These are phyloP conservation scores for Lycium ferocissimum DNA, from an alignment of 257 asterid genomes.

Conservation along the genomic window DNA sequence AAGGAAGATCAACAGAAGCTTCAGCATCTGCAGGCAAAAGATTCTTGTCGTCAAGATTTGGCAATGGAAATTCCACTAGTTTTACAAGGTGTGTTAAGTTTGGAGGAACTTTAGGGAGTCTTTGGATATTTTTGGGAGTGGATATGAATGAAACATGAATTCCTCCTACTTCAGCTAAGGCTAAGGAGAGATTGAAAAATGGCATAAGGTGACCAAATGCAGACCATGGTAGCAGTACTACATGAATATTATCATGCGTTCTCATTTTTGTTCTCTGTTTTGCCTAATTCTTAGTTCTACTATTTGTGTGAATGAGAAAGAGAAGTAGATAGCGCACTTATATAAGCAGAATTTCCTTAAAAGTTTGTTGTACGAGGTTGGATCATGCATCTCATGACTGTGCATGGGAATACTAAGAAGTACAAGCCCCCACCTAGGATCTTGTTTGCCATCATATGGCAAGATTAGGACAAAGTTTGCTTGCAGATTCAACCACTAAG, in stretches of 20 bases:
- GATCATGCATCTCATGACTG: conserved; percentile 19
- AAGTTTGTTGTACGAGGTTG: conserved; percentile 23
- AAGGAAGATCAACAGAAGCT: conserved; percentile 43
- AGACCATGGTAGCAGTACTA: conserved; percentile 50
- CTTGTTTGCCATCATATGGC: conserved; percentile 6
- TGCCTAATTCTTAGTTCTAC: not conserved
- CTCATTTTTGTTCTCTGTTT: not conserved
- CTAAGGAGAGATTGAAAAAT: conserved; percentile 43
- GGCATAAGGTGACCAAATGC: conserved; percentile 55
- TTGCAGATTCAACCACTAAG: not conserved
- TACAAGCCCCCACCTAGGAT: not conserved
- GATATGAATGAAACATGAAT: conserved; percentile 44
- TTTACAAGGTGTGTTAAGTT: conserved; percentile 25
- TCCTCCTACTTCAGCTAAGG: conserved; percentile 42
- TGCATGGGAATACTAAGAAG: conserved; percentile 11
- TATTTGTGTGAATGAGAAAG: not conserved
- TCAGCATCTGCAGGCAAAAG: conserved; percentile 42
- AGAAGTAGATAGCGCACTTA: not conserved
- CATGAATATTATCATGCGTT: conserved; percentile 24
- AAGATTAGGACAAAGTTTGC: conserved; percentile 12
- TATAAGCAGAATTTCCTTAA: not conserved
- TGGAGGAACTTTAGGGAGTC: conserved; percentile 41
- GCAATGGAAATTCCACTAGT: conserved; percentile 19
- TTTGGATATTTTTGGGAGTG: conserved; percentile 34
- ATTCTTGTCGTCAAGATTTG: conserved; percentile 21